These are phyloP conservation scores for Stephania japonica DNA, from an alignment of 164 flowering plant genomes.

Conservation along the genomic window DNA sequence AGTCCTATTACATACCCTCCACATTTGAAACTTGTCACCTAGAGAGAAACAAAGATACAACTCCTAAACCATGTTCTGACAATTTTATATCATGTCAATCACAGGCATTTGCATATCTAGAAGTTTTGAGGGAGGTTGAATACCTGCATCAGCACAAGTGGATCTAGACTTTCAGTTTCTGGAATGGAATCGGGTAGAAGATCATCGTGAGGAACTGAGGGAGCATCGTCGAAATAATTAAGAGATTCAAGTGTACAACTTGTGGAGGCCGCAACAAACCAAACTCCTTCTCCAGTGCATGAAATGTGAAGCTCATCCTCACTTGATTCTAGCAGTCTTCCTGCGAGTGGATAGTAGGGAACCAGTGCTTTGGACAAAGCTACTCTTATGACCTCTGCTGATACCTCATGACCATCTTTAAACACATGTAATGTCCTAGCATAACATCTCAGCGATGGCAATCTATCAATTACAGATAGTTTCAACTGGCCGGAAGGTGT, in stretches of 20 bases:
- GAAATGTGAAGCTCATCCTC: constrained; percentile 31
- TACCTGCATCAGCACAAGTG: constrained; percentile 63
- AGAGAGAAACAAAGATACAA: constrained; percentile 4
- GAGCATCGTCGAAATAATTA: constrained; percentile 33
- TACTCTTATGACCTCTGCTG: constrained; percentile 30
- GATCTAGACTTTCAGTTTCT: constrained; percentile 22
- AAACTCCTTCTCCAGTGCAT: constrained; percentile 48
- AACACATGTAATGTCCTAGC: constrained; percentile 50
- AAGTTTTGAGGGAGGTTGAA: too few relatives aligned
- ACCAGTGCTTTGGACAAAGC: constrained; percentile 57
- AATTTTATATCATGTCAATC: too few relatives aligned
- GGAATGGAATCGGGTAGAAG: constrained; percentile 42
- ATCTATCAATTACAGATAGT: constrained; percentile 42
- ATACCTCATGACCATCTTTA: constrained; percentile 29
- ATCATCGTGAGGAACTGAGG: constrained; percentile 26
- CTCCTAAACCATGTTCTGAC: too few relatives aligned
- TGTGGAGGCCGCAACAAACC: constrained; percentile 55
- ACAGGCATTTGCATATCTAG: too few relatives aligned
- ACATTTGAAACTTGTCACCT: constrained; percentile 53
- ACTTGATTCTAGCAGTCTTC: constrained; percentile 30
- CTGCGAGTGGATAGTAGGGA: constrained; percentile 68
- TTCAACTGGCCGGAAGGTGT: constrained; percentile 36
- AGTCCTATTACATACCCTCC: constrained; percentile 62
- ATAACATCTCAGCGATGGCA: constrained; percentile 38
- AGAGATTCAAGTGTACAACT: constrained; percentile 33